A percentile compares a stretch with the other conserved stretches of the same genome.
These are phyloP conservation scores for Pseudonitzschia multiseries DNA, from an alignment of 108 stramenopile genomes.

Conservation along the genomic window DNA sequence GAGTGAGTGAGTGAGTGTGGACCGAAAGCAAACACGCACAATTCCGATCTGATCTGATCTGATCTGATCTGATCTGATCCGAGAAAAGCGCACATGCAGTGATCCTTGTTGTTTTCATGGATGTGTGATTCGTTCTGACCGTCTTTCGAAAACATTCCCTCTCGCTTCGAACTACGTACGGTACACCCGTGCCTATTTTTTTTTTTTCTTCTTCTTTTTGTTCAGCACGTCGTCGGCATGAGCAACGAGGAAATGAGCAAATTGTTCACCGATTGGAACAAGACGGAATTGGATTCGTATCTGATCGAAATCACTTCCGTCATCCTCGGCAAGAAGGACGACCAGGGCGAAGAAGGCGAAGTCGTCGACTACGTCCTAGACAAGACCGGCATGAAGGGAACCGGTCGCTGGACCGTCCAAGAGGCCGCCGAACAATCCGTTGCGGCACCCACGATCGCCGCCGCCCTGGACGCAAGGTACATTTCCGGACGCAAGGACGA, in stretches of 20 bases:
- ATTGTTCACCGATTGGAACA: conserved; percentile 93
- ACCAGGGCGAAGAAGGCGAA: conserved; percentile 68
- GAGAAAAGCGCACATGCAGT: no score
- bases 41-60: no score
- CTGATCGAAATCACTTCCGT: conserved; percentile 97
- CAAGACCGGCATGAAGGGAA: conserved; percentile 99
- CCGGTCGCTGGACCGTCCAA: conserved; percentile 98
- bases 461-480: conserved; percentile 94
- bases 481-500: conserved; percentile 91
- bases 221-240: conserved; percentile 76
- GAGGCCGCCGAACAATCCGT: conserved; percentile 97
- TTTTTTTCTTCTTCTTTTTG: no score
- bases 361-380: conserved; percentile 94
- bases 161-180: no score
- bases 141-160: background rate
- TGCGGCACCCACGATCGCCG: conserved; percentile 95
- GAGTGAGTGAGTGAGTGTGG: no score
- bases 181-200: no score
- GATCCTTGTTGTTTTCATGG: no score
- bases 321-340: conserved; percentile 89
- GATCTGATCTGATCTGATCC: no score
- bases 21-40: no score
- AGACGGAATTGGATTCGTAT: conserved; percentile 84
- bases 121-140: no score
- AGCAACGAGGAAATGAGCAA: conserved; percentile 92